Evolutionary conservation across 2,329 filamentous ascomycete genomes (phyloP).

Genomic region (Geosmithia flava): DNA sequence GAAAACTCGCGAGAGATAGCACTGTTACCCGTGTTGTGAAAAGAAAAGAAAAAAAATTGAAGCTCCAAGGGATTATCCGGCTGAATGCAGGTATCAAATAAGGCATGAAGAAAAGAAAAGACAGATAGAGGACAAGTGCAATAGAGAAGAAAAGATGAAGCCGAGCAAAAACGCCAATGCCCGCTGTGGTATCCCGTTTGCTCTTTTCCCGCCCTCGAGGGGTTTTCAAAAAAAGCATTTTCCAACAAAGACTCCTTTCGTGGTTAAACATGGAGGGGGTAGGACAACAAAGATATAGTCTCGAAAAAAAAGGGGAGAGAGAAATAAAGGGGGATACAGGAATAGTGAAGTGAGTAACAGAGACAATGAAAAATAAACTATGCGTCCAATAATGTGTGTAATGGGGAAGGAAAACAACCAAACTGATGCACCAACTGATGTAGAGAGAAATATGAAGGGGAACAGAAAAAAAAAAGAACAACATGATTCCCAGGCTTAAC

Average conservation of each 20-base stretch:
- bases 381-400: too few relatives aligned
- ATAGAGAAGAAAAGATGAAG: background rate
- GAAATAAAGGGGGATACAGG: too few relatives aligned
- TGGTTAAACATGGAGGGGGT: background rate
- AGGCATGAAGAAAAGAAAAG: too few relatives aligned
- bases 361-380: too few relatives aligned
- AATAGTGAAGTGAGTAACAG: too few relatives aligned
- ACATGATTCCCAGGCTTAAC: background rate
- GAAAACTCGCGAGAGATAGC: background rate
- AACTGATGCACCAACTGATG: too few relatives aligned
- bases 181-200: background rate
- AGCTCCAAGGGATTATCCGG: background rate
- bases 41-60: background rate
- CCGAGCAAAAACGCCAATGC: background rate
- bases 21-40: background rate
- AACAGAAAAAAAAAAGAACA: background rate
- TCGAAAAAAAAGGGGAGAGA: too few relatives aligned
- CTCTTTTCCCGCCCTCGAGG: background rate
- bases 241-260: background rate
- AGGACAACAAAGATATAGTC: too few relatives aligned
- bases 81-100: background rate
- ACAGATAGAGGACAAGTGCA: too few relatives aligned
- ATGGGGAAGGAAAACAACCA: too few relatives aligned
- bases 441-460: background rate
- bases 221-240: background rate